Conservation (phyloP, 2,329 filamentous ascomycete species). For the Sporothrix brunneoviolacea region DNA sequence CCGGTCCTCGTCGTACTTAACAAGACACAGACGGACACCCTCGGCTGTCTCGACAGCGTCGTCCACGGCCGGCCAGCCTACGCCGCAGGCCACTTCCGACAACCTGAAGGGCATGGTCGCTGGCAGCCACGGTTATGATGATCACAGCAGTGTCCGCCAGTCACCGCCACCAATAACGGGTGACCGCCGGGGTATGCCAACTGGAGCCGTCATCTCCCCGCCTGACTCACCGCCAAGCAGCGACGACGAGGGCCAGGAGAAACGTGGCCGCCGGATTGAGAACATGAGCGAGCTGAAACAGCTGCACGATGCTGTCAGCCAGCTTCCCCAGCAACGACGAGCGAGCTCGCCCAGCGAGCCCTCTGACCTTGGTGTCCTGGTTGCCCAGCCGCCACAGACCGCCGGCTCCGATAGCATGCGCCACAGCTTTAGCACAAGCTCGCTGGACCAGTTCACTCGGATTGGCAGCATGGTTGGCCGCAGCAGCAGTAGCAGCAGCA, state of each 20-base stretch:
- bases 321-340: slow-evolving; percentile 63
- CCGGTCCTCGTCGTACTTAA: slow-evolving; percentile 59
- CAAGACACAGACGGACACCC: slow-evolving; percentile 54
- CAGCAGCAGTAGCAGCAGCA: slow-evolving; percentile 42
- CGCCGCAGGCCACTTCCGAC: slow-evolving; percentile 44
- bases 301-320: slow-evolving; percentile 74
- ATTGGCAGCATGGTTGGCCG: slow-evolving; percentile 1
- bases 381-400: slow-evolving; percentile 32
- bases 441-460: slow-evolving; percentile 36
- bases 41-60: slow-evolving; percentile 34
- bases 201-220: slow-evolving; percentile 81
- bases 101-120: slow-evolving; percentile 38
- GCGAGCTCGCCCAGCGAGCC: slow-evolving; percentile 46
- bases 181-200: slow-evolving; percentile 60
- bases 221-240: slow-evolving; percentile 77
- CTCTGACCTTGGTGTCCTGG: slow-evolving; percentile 30
- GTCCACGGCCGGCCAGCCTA: slow-evolving; percentile 32
- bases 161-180: slow-evolving; percentile 78
- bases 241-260: slow-evolving; percentile 58
- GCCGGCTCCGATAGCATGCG: slow-evolving; percentile 31
- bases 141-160: slow-evolving; percentile 57
- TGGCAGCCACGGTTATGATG: slow-evolving; percentile 20
- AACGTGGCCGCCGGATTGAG: slow-evolving; percentile 43
- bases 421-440: slow-evolving; percentile 42
- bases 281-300: slow-evolving; percentile 59